phyloP scores from a whole-genome alignment of 2,329 filamentous ascomycete genomes.

The Diaporthe sp. region DNA sequence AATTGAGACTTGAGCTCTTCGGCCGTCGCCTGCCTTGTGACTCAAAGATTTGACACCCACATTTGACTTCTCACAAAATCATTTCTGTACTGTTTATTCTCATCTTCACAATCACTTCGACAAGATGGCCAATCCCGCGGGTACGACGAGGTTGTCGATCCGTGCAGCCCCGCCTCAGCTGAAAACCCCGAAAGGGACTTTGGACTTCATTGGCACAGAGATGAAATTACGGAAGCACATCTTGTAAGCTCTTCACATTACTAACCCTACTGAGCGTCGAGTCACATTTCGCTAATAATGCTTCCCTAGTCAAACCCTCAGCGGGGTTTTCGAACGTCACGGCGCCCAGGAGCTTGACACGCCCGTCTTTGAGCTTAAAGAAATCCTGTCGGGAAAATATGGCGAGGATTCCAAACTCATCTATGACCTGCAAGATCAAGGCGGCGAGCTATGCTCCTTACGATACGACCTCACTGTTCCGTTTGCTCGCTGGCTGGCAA shows the following conservation, averaged over 20 bases:
- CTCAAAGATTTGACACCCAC: not conserved
- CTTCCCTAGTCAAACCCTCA: conserved; percentile 61
- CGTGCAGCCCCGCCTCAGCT: conserved; percentile 56
- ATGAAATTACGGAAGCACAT: conserved; percentile 78
- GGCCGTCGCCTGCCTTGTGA: not conserved
- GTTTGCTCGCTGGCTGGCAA: conserved; percentile 91
- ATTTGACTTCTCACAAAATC: not conserved
- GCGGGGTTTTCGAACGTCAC: conserved; percentile 78
- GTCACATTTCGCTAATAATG: not conserved
- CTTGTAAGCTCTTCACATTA: conserved; percentile 54
- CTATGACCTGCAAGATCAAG: conserved; percentile 87
- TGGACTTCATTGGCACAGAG: conserved; percentile 76
- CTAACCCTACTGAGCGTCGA: no score
- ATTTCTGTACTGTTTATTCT: not conserved
- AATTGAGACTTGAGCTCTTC: not conserved
- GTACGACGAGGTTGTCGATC: not conserved
- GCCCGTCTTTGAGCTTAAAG: conserved; percentile 81
- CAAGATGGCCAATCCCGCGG: not conserved
- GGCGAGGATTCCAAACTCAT: conserved; percentile 66
- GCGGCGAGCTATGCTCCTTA: conserved; percentile 83
- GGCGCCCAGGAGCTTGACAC: conserved; percentile 80
- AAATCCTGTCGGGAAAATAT: conserved; percentile 66
- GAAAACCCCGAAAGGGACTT: conserved; percentile 85
- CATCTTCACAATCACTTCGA: not conserved
- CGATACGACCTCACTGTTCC: conserved; percentile 86